phyloP scores from a whole-genome alignment of 2,329 filamentous ascomycete species.

The Xylariales sp. region DNA sequence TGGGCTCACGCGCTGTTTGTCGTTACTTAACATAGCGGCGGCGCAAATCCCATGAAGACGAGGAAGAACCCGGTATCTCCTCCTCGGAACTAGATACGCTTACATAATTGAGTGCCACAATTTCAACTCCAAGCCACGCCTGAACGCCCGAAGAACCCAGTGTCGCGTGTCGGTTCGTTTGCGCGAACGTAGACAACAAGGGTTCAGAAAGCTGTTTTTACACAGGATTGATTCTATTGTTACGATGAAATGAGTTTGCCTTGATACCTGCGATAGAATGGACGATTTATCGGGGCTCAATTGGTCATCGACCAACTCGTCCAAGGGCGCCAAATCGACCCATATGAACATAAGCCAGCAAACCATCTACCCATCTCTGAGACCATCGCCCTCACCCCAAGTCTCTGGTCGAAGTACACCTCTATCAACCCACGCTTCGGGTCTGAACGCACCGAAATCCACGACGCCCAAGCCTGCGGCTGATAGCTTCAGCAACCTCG shows the following conservation, averaged over 20 bases:
- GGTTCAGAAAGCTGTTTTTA: too few relatives aligned
- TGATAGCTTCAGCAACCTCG: slow-evolving; percentile 76
- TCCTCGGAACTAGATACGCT: too few relatives aligned
- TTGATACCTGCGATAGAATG: slow-evolving; percentile 17
- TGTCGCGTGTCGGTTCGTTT: too few relatives aligned
- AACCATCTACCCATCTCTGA: slow-evolving; percentile 37
- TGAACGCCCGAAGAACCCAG: too few relatives aligned
- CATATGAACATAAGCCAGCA: slow-evolving; percentile 24
- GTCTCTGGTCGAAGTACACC: slow-evolving; percentile 54
- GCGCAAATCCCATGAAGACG: too few relatives aligned
- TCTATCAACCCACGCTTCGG: slow-evolving; percentile 45
- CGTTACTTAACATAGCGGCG: too few relatives aligned
- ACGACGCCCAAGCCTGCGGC: slow-evolving; percentile 46
- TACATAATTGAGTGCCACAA: too few relatives aligned
- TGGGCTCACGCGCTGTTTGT: too few relatives aligned
- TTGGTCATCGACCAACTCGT: slow-evolving; percentile 26
- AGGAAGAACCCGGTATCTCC: too few relatives aligned
- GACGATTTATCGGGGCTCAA: slow-evolving; percentile 30
- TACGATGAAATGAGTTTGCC: slow-evolving; percentile 23
- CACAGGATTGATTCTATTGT: not conserved
- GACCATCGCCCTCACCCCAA: slow-evolving; percentile 51
- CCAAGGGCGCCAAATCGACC: slow-evolving; percentile 16
- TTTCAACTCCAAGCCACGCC: too few relatives aligned
- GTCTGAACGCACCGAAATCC: slow-evolving; percentile 37
- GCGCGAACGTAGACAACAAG: too few relatives aligned